Evolutionary conservation across 2,329 filamentous ascomycete species (phyloP), one percentile per base, ranked within the genome.

Genomic region (Chrysoporthe austroafricana): DNA sequence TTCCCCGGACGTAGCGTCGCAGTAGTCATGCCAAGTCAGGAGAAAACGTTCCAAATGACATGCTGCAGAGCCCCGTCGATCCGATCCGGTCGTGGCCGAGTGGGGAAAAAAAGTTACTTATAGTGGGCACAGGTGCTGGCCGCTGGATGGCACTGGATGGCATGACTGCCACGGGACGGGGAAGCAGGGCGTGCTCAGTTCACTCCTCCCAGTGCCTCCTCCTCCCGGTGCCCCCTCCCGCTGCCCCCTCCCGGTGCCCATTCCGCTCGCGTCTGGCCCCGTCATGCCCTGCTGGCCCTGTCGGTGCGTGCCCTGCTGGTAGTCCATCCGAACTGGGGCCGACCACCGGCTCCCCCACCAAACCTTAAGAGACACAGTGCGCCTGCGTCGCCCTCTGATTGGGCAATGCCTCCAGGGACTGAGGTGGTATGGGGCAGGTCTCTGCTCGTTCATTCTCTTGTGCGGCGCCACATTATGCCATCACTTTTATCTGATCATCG

Each of bases 401-500:
- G 34, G 54, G 14, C 54, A 57, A 39, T 57, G 32, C 54, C 32
- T 32, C 54, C 9, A 39, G 13, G 18, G 16, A n/a, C 16, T 57
- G 54, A 57, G 32, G 54, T 57, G n/a, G 34, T 57, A n/a, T 18
- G 54, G 54, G 54, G 54, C 54, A 21, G 32, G 54, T 18, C 34
- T 57, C 9, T 39, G 32, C 18, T 39, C 54, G 39, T n/a, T n/a
- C 54, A 39, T 57, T 13, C 39, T 57, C 32, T 16, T 39, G 34
- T 16, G 16, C 32, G 16, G 54, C n/a, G n/a, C 54, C 54, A 57
- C 32, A n/a, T 36, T n/a, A 46, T 61, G 59, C 42, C 26, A 42
- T 60, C 39, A 61, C 59, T 16, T 61, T 61, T 61, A 61, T 61
- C 59, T 48, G 59, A 61, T 61, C 59, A 26, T 36, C 42, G 34